phyloP scores from a whole-genome alignment of 306 rosid species.

The Alnus glutinosa region DNA sequence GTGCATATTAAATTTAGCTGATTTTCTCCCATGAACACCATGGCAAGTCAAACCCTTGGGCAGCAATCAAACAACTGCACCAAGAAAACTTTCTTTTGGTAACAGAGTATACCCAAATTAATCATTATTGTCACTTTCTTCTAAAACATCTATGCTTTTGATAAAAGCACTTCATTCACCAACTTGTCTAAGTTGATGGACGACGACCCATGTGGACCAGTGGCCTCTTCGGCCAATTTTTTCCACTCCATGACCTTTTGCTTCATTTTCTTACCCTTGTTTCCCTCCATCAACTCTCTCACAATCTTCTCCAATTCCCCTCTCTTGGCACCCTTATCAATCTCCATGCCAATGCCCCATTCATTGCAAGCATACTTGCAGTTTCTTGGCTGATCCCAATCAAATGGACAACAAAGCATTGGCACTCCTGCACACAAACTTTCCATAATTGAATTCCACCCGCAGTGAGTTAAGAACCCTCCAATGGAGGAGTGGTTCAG shows the following conservation, averaged over 20 bases:
- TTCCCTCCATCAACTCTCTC: conserved; percentile 2
- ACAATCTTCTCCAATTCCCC: not conserved
- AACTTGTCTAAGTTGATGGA: not conserved
- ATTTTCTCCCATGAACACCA: too few species aligned
- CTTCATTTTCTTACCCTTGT: not conserved
- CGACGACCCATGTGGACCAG: not conserved
- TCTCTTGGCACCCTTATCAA: not conserved
- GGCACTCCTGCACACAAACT: conserved; percentile 15
- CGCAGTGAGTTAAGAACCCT: conserved; percentile 19
- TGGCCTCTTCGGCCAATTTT: not conserved
- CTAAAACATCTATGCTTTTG: not conserved
- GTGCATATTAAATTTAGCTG: too few species aligned
- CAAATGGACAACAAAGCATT: not conserved
- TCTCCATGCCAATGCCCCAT: conserved; percentile 1
- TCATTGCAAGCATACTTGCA: not conserved
- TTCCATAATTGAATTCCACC: conserved; percentile 24
- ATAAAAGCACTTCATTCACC: not conserved
- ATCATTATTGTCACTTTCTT: not conserved
- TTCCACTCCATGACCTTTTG: conserved; percentile 5
- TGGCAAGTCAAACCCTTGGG: too few species aligned
- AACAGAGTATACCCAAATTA: too few species aligned
- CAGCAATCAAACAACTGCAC: too few species aligned
- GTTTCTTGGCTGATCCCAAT: not conserved
- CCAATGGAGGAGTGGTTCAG: conserved; percentile 15
- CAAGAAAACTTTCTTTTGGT: too few species aligned